These are phyloP conservation scores for Elsinoe fawcettii DNA, from an alignment of 2,329 filamentous ascomycete species.

Conservation along the genomic window DNA sequence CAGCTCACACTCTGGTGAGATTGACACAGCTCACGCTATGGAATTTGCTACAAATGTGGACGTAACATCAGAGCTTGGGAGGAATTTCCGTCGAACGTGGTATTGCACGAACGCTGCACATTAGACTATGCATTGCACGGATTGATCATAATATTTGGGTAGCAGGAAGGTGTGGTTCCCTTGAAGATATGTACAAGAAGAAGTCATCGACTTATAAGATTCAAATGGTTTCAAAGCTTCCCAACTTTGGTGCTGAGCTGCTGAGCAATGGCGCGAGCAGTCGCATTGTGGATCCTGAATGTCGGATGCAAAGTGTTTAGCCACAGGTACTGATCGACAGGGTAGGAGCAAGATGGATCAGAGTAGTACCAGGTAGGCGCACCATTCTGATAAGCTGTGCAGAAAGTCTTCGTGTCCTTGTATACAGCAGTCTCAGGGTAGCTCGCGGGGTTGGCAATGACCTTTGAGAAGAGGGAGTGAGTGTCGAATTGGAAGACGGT, in stretches of 20 bases:
- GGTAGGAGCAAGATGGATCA: slow-evolving; percentile 42
- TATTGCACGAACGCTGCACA: no score
- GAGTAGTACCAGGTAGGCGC: slow-evolving; percentile 33
- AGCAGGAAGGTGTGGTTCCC: no score
- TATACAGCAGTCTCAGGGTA: slow-evolving; percentile 45
- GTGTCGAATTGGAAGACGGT: slow-evolving; percentile 50
- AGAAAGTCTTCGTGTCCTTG: slow-evolving; percentile 51
- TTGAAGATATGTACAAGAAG: not conserved
- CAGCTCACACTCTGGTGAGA: no score
- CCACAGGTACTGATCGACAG: slow-evolving; percentile 59
- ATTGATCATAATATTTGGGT: no score
- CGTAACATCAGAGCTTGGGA: no score
- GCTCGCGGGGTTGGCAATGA: slow-evolving; percentile 45
- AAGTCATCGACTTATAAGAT: no score
- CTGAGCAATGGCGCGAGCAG: slow-evolving; percentile 44
- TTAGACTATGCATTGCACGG: no score
- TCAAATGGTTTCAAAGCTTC: not conserved
- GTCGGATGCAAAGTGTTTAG: slow-evolving; percentile 58
- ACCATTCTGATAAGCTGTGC: slow-evolving; percentile 46
- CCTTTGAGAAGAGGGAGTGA: slow-evolving; percentile 43
- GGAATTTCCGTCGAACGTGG: no score
- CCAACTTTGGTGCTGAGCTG: slow-evolving; percentile 15
- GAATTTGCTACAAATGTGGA: no score
- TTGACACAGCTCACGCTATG: no score
- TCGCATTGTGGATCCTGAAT: slow-evolving; percentile 53